phyloP scores from a whole-genome alignment of 2,329 filamentous ascomycete genomes.

The Exophiala alcalophila region DNA sequence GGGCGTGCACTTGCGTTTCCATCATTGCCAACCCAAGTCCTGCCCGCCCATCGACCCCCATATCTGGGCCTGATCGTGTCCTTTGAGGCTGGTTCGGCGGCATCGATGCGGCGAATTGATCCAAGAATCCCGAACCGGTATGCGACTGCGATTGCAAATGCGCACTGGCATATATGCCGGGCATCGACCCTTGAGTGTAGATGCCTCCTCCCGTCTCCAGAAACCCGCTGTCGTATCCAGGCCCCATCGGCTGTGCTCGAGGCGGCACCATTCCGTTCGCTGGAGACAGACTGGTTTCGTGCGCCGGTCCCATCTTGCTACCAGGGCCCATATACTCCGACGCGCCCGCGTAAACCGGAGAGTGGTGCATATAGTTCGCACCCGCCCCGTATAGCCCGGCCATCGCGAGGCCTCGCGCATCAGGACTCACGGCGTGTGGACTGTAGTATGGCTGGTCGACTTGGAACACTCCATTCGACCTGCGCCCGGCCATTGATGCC shows the following conservation, averaged over 20 bases:
- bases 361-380: slow-evolving; percentile 7
- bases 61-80: slow-evolving; percentile 4
- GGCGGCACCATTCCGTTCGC: slow-evolving; percentile 16
- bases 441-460: slow-evolving; percentile 19
- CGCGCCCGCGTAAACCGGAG: slow-evolving; percentile 6
- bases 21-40: slow-evolving; percentile 21
- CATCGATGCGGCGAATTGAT: slow-evolving; percentile 14
- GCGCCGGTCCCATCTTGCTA: not conserved
- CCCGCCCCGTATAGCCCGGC: slow-evolving; percentile 5
- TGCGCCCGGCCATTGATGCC: slow-evolving; percentile 16
- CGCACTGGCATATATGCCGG: slow-evolving; percentile 13
- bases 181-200: slow-evolving; percentile 16
- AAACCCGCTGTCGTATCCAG: slow-evolving; percentile 7
- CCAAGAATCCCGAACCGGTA: slow-evolving; percentile 11
- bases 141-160: slow-evolving; percentile 5
- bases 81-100: slow-evolving; percentile 8
- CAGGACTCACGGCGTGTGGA: slow-evolving; percentile 14
- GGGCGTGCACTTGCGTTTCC: slow-evolving; percentile 2
- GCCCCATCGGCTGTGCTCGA: slow-evolving; percentile 13
- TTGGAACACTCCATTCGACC: slow-evolving; percentile 11
- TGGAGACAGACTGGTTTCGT: slow-evolving; percentile 18
- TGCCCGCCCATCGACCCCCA: slow-evolving; percentile 8
- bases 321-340: slow-evolving; percentile 9
- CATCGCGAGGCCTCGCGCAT: slow-evolving; percentile 5
- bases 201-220: slow-evolving; percentile 8